A percentile compares a stretch with the other conserved stretches of the same genome.
These are phyloP conservation scores for Leishmania tropica DNA, from an alignment of 208 protist species.

Conservation along the genomic window DNA sequence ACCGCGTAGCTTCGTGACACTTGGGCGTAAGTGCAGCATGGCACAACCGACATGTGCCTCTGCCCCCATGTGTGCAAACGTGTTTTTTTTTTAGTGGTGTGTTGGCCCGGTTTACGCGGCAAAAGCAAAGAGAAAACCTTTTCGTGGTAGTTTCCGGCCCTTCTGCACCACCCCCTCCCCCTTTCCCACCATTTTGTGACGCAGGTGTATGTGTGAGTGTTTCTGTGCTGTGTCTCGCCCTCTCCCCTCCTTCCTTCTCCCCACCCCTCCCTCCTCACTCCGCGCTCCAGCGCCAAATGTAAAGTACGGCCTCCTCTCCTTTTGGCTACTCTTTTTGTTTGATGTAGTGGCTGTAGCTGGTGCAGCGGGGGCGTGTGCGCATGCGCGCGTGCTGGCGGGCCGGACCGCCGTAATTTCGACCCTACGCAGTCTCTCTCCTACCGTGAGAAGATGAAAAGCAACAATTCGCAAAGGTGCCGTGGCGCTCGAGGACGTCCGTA, in stretches of 20 bases:
- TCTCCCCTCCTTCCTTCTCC: not conserved
- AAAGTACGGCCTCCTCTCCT: not conserved
- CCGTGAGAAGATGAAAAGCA: too few species aligned
- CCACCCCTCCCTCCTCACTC: not conserved
- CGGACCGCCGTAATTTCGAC: not conserved
- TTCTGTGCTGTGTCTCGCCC: not conserved
- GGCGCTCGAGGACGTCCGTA: not conserved
- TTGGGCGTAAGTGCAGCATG: not conserved
- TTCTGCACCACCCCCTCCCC: too few species aligned
- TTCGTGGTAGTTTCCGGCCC: not conserved
- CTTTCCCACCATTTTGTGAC: not conserved
- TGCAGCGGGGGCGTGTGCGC: not conserved
- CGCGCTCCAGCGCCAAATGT: not conserved
- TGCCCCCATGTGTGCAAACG: not conserved
- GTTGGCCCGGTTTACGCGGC: not conserved
- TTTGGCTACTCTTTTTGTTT: too few species aligned
- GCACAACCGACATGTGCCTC: not conserved
- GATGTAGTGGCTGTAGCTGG: slow-evolving; percentile 1
- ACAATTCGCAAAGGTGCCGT: not conserved
- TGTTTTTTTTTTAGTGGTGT: not conserved
- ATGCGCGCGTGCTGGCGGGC: not conserved
- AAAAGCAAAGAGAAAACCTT: not conserved
- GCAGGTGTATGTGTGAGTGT: not conserved
- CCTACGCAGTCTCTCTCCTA: not conserved
- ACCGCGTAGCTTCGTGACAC: not conserved